Evolutionary conservation across 2,329 filamentous ascomycete species (phyloP), one percentile per base, ranked within the genome.

Genomic region (Colletotrichum chrysophilum): DNA sequence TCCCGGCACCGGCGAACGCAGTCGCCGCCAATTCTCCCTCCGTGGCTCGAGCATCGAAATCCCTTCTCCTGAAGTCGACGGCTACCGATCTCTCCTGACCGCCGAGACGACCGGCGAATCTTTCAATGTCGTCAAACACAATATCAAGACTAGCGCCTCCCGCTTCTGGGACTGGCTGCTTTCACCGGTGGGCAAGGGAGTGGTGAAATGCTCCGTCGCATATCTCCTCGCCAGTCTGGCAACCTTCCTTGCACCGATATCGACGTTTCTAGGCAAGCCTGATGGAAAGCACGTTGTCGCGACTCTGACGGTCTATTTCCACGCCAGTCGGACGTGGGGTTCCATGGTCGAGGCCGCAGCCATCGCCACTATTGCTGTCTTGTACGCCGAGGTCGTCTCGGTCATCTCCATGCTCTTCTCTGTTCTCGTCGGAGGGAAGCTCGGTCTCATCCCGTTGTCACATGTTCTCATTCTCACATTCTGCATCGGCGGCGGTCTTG

Each of bases 271-370:
- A 18, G 96, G 96, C 13, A 89, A 93, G 77, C 94, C 96, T 81
- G 96, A 98, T 85, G 95, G 95, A 66, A 98, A 98, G 82, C 96
- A 98, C 84, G 93, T 98, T 81, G 95, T 98, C 67, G 96, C 96
- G 36, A 98, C 96, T 3, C 92, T 98, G 74, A 97, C 95, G 1
- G 96, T 98, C 13, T 98, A 98, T 82, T 98, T 98, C 81, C 96
- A 98, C 83, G 96, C 96, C 6, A 95, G 95, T 7, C 90, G 96
- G 74, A 95, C 95, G 21, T 91, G 93, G 30, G 96, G 96, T 1
- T 97, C 94, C 78, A 98, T 98, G 95, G 90, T 95, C 74, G 95
- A 98, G 84, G 96, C 96, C 4, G 91, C 94, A 13, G 85, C 96
- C 38, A 92, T 97, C 74, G 95, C 95, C 7, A 85, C 94, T 48